phyloP scores from a whole-genome alignment of 352 stramenopile species.

The Stramenopiles sp. region DNA sequence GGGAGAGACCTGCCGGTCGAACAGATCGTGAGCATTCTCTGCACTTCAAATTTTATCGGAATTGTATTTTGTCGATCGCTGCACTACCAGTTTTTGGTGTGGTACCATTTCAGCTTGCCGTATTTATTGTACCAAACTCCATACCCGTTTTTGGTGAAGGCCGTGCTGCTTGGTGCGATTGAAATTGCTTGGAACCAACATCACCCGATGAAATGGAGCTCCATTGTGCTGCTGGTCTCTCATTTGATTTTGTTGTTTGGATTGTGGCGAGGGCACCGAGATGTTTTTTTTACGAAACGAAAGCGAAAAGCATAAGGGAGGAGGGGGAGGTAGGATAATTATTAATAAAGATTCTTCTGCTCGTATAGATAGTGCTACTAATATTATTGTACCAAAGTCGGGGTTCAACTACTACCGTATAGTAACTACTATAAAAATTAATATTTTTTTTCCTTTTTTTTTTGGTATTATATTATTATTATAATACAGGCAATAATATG shows the following conservation, averaged over 20 bases:
- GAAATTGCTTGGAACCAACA: conserved; percentile 78
- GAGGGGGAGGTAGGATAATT: background rate
- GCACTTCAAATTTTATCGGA: conserved; percentile 25
- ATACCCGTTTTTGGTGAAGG: conserved; percentile 36
- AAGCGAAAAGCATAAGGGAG: background rate
- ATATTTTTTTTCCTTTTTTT: no score
- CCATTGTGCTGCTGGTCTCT: conserved; percentile 65
- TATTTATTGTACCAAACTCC: conserved; percentile 75
- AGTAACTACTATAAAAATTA: no score
- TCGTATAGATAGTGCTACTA: no score
- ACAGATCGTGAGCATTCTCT: conserved; percentile 43
- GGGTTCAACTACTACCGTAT: no score
- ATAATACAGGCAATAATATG: no score
- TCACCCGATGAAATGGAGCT: conserved; percentile 69
- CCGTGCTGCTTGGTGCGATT: conserved; percentile 43
- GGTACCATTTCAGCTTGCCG: conserved; percentile 85
- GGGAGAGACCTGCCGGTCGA: conserved; percentile 34
- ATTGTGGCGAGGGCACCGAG: no score
- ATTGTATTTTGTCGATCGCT: conserved; percentile 84
- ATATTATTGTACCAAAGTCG: no score
- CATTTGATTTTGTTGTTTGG: conserved; percentile 57
- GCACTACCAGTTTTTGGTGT: conserved; percentile 93
- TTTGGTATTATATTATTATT: no score
- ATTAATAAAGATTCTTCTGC: no score
- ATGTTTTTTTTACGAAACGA: background rate